Evolutionary conservation across 2,329 filamentous ascomycete species (phyloP).

Genomic region (Pseudogymnoascus sp.): DNA sequence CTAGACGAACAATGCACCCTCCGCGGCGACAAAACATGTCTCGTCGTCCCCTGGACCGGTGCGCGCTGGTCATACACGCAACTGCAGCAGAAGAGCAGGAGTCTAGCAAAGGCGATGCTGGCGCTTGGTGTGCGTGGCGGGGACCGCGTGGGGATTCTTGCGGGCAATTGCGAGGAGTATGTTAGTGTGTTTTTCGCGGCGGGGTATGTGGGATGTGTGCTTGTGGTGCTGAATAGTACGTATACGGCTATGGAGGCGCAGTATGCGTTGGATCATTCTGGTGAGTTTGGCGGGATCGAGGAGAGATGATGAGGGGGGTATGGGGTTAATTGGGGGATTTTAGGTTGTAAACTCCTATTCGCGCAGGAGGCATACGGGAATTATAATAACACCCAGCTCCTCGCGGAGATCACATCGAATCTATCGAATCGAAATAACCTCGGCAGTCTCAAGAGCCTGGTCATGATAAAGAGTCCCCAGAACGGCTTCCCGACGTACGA

Average conservation of each 20-base stretch:
- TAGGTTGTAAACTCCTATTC: slow-evolving; percentile 65
- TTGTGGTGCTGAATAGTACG: slow-evolving; percentile 75
- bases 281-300: slow-evolving; percentile 33
- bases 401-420: slow-evolving; percentile 41
- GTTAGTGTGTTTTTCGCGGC: slow-evolving; percentile 23
- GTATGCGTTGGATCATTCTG: slow-evolving; percentile 62
- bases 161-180: slow-evolving; percentile 24
- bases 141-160: slow-evolving; percentile 20
- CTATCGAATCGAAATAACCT: slow-evolving; percentile 35
- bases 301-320: background rate
- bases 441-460: slow-evolving; percentile 38
- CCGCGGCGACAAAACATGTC: slow-evolving; percentile 55
- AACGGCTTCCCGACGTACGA: slow-evolving; percentile 51
- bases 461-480: slow-evolving; percentile 51
- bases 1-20: slow-evolving; percentile 61
- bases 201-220: slow-evolving; percentile 47
- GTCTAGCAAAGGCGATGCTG: slow-evolving; percentile 56
- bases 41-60: slow-evolving; percentile 69
- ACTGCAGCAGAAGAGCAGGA: slow-evolving; percentile 51
- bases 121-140: slow-evolving; percentile 53
- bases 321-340: background rate
- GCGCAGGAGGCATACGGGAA: slow-evolving; percentile 61
- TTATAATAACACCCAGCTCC: slow-evolving; percentile 51
- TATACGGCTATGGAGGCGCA: slow-evolving; percentile 66
- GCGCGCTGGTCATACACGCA: slow-evolving; percentile 64